These are phyloP conservation scores for Phragmites australis DNA, from an alignment of 176 grass and related monocot species.

Conservation along the genomic window DNA sequence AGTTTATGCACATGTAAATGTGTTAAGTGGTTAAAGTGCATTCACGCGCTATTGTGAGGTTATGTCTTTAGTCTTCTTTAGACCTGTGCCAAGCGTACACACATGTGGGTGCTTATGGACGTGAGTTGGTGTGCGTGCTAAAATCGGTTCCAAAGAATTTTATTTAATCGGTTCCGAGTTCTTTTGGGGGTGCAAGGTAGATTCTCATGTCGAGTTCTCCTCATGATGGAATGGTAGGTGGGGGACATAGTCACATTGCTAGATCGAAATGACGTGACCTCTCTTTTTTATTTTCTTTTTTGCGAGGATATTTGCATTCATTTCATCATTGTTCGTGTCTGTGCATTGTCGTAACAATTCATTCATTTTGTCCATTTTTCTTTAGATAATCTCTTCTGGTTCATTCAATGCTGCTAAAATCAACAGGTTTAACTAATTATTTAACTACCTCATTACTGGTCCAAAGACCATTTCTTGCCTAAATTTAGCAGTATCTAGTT, in stretches of 20 bases:
- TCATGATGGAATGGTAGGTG: constrained; percentile 43
- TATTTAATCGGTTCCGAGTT: neutral
- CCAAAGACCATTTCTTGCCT: constrained; percentile 25
- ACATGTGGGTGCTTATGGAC: no score
- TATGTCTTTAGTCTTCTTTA: no score
- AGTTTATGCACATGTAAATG: no score
- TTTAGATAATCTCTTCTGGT: neutral
- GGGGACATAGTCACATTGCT: constrained; percentile 45
- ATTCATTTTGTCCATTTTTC: neutral
- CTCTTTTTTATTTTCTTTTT: constrained; percentile 25
- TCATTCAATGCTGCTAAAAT: neutral
- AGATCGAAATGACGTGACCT: constrained; percentile 55
- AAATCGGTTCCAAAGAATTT: no score
- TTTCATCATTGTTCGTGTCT: constrained; percentile 19
- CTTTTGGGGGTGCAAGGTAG: constrained; percentile 31
- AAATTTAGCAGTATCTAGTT: constrained; percentile 39
- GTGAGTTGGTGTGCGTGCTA: no score
- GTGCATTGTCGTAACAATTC: constrained; percentile 22
- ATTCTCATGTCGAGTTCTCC: constrained; percentile 21
- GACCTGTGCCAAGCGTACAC: no score
- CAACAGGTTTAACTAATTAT: constrained; percentile 23
- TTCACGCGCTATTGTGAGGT: no score
- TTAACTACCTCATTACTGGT: constrained; percentile 15
- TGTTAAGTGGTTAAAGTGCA: no score
- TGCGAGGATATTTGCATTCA: constrained; percentile 18